Evolutionary conservation across 2,329 filamentous ascomycete species (phyloP).

Genomic region (Thermothelomyces thermophilus): DNA sequence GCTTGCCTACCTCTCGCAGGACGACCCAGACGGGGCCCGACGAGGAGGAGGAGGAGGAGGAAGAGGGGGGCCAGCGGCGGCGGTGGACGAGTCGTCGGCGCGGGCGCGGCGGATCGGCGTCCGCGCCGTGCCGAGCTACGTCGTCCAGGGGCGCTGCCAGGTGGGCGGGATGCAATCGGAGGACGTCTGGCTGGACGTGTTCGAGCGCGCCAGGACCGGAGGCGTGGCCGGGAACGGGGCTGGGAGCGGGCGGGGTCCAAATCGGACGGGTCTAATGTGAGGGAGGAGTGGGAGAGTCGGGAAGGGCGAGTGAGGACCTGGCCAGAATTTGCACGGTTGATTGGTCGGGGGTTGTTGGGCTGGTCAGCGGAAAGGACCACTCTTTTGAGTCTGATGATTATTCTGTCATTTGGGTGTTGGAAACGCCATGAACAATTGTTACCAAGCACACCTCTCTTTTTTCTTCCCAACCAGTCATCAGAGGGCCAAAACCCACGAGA

Average conservation of each 20-base stretch:
- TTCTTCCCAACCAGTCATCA: too few relatives aligned
- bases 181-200: constrained; percentile 58
- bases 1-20: constrained; percentile 24
- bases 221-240: background rate
- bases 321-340: too few relatives aligned
- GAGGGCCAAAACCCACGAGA: too few relatives aligned
- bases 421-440: too few relatives aligned
- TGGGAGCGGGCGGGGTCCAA: background rate
- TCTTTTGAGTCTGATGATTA: too few relatives aligned
- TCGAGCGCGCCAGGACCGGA: constrained; percentile 48
- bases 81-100: background rate
- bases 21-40: background rate
- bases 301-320: too few relatives aligned
- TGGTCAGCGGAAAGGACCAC: too few relatives aligned
- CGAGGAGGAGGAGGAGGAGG: background rate
- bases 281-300: too few relatives aligned
- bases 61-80: background rate
- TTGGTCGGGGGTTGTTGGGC: too few relatives aligned
- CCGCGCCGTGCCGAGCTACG: constrained; percentile 66
- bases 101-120: constrained; percentile 33
- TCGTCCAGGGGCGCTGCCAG: constrained; percentile 60
- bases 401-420: too few relatives aligned
- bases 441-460: too few relatives aligned
- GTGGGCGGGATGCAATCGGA: constrained; percentile 66
- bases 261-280: too few relatives aligned